Evolutionary conservation across 352 stramenopile species (phyloP), one percentile per base, ranked within the genome.

Genomic region (Phytophthora fragariae): DNA sequence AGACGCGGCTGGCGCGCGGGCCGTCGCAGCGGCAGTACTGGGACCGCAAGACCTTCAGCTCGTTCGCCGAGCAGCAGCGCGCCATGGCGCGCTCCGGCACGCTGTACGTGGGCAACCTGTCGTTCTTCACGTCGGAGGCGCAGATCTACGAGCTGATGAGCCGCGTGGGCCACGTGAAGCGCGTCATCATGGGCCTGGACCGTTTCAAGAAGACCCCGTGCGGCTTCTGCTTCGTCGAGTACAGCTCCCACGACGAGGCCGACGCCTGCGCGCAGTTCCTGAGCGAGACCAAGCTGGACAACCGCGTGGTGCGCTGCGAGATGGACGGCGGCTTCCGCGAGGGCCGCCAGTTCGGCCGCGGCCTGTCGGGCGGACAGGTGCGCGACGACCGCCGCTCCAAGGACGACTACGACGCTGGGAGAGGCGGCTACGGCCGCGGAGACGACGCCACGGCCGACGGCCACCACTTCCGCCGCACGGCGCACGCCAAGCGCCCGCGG

Each of bases 151-250:
- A 97, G 74, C 87, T 98, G 55, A 99, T 99, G 77, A 93, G 86
- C 62, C 87, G 88, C 70, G 89, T 99, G 49, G 98, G 98, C 53
- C 89, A 89, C 19, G 94, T 99, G 31, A 83, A 90, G 60, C 80
- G 88, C 62, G 90, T 99, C 9, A 97, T 99, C 58, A 98, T 99
- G 92, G 98, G 98, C 24, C 84, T 99, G 12, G 94, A 99, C 85
- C 83, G 94, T 59, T 91, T 97, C 67, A 97, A 97, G 63, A 98
- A 98, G 79, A 99, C 93, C 14, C 98, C 97, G 2, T 99, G 97
- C 68, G 97, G 98, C 46, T 99, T 99, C 81, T 98, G 93, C 77
- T 99, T 99, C 77, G 97, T 99, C 56, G 94, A 99, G 85, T 96
- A 94, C 72, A 86, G 75, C 46, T 81, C 81, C 0, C 89, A 96